These are phyloP conservation scores for Jaminaea rosea DNA, from an alignment of 1,284 basidiomycete species.

Conservation along the genomic window DNA sequence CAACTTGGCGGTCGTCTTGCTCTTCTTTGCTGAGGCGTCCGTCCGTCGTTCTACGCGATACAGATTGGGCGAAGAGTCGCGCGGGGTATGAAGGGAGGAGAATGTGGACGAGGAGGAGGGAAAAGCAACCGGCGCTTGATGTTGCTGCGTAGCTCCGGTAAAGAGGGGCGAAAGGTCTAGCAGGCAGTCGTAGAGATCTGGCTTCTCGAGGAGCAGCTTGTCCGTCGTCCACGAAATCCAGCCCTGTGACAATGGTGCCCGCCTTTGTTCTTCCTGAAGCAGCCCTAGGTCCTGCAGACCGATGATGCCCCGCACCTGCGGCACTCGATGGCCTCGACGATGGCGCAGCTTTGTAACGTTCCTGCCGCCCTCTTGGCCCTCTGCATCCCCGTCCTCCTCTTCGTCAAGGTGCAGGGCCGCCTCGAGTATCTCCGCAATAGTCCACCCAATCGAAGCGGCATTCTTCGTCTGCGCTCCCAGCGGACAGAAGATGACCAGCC, in stretches of 20 bases:
- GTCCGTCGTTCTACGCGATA: conserved; percentile 4
- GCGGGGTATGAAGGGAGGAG: neutral
- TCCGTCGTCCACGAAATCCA: conserved; percentile 39
- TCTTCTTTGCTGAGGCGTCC: neutral
- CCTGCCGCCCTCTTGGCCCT: neutral
- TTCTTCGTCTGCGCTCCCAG: neutral
- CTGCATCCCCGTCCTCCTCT: neutral
- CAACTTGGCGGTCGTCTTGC: conserved; percentile 4
- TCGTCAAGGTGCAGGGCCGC: neutral
- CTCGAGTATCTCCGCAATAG: neutral
- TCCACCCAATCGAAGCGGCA: neutral
- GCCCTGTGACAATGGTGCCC: conserved; percentile 3
- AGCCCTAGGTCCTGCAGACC: conserved; percentile 27
- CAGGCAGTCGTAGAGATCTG: conserved; percentile 27
- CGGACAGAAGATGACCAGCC: conserved; percentile 29
- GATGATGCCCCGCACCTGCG: conserved; percentile 21
- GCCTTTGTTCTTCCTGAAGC: conserved; percentile 15
- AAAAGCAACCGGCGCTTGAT: neutral
- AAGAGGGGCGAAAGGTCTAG: conserved; percentile 26
- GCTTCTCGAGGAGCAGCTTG: conserved; percentile 33
- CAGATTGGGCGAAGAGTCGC: neutral
- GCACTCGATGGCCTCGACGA: neutral
- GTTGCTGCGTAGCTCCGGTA: neutral
- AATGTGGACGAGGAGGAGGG: neutral
- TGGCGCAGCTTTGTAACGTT: neutral